Evolutionary conservation across 768 basidiomycete genomes (phyloP).

Genomic region (Suillus luteus): DNA sequence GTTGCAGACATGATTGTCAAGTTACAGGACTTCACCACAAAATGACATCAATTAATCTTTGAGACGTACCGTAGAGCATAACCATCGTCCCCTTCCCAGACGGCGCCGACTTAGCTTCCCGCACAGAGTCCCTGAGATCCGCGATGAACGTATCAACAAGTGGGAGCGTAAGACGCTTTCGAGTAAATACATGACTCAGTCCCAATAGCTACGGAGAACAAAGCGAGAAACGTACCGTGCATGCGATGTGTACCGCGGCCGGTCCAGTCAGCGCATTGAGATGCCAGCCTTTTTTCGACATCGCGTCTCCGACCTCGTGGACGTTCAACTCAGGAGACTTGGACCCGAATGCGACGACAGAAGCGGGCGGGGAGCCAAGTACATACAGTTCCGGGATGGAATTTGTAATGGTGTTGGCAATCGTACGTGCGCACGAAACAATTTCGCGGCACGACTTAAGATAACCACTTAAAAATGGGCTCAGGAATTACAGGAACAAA

Average conservation of each 20-base stretch:
- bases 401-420: conserved; percentile 63
- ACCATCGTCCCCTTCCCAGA: conserved; percentile 87
- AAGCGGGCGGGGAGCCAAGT: conserved; percentile 86
- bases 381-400: conserved; percentile 85
- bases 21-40: not conserved
- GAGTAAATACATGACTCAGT: not conserved
- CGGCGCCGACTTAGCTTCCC: conserved; percentile 63
- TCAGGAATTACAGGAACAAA: conserved; percentile 9
- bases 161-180: conserved; percentile 76
- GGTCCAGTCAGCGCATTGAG: conserved; percentile 82
- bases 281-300: conserved; percentile 89
- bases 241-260: conserved; percentile 88
- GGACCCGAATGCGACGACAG: conserved; percentile 87
- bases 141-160: conserved; percentile 77
- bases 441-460: conserved; percentile 82
- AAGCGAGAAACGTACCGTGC: conserved; percentile 65
- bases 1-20: not conserved
- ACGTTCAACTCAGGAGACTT: conserved; percentile 56
- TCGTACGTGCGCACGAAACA: conserved; percentile 69
- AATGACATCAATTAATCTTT: conserved; percentile 24
- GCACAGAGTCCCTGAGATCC: conserved; percentile 79
- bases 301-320: conserved; percentile 88
- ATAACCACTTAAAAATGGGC: conserved; percentile 65
- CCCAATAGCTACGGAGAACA: not conserved
- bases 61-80: conserved; percentile 71